These are phyloP conservation scores for Nannochloris sp. DNA, from an alignment of 139 green algal species.

Conservation along the genomic window DNA sequence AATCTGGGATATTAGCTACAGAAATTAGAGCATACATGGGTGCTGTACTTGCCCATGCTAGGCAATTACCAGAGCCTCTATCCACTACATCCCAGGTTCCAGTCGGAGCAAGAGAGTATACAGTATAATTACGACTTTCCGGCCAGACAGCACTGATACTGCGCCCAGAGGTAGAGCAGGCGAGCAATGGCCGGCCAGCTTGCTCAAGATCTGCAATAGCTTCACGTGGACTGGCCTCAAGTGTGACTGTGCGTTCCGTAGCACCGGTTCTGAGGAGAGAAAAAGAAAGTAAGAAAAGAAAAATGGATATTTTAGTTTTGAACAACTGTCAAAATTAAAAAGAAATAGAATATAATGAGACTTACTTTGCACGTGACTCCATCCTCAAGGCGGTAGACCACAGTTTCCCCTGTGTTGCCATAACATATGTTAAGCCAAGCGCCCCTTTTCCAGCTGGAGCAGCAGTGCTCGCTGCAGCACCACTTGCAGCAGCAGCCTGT, in stretches of 20 bases:
- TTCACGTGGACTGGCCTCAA: slow-evolving; percentile 3
- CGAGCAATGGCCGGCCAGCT: slow-evolving; percentile 9
- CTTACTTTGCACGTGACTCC: slow-evolving; percentile 7
- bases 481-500: not conserved
- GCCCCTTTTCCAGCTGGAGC: slow-evolving; percentile 11
- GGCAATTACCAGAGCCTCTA: slow-evolving; percentile 14
- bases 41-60: slow-evolving; percentile 19
- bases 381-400: slow-evolving; percentile 22
- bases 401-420: slow-evolving; percentile 6
- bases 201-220: slow-evolving; percentile 17
- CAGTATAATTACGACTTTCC: slow-evolving; percentile 9
- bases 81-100: slow-evolving; percentile 26
- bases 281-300: not conserved
- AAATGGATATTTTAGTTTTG: not conserved
- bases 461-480: not conserved
- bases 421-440: slow-evolving; percentile 19
- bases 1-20: slow-evolving; percentile 11
- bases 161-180: slow-evolving; percentile 11
- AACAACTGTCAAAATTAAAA: too few species aligned
- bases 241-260: slow-evolving; percentile 8
- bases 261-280: not conserved
- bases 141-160: slow-evolving; percentile 24
- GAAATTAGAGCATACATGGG: slow-evolving; percentile 26
- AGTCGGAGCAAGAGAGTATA: slow-evolving; percentile 15
- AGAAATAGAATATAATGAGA: too few species aligned